Percentiles rank a stretch among this genome's conserved stretches.
These are phyloP conservation scores for Flaveria bidentis DNA, from an alignment of 129 eudicot genomes.

Conservation along the genomic window DNA sequence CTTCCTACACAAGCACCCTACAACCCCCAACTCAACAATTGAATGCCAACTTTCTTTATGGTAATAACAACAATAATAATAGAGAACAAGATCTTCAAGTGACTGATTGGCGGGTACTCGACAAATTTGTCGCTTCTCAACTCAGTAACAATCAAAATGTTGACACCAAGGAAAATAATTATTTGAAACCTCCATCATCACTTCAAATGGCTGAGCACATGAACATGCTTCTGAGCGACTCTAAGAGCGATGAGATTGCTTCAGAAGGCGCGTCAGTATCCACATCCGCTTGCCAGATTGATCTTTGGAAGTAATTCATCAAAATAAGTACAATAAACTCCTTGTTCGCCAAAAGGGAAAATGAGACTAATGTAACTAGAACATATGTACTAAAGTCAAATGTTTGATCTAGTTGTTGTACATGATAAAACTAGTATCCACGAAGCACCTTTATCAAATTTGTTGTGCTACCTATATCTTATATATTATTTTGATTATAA, in stretches of 20 bases:
- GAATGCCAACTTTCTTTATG: constrained; percentile 32
- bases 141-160: constrained; percentile 39
- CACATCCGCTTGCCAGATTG: constrained; percentile 47
- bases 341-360: constrained; percentile 21
- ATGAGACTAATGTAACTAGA: constrained; percentile 29
- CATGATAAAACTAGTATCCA: constrained; percentile 31
- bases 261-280: constrained; percentile 46
- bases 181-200: constrained; percentile 28
- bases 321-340: neutral
- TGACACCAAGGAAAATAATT: constrained; percentile 32
- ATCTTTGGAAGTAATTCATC: constrained; percentile 46
- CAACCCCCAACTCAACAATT: constrained; percentile 25
- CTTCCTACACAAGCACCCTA: constrained; percentile 24
- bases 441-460: constrained; percentile 38
- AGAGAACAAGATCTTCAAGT: constrained; percentile 35
- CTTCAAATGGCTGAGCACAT: constrained; percentile 41
- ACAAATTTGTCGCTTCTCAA: constrained; percentile 55
- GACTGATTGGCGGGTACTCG: constrained; percentile 55
- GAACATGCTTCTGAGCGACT: constrained; percentile 44
- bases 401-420: constrained; percentile 40
- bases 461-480: constrained; percentile 14
- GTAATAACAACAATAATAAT: constrained; percentile 3
- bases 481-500: constrained; percentile 19
- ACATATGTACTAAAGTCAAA: constrained; percentile 29
- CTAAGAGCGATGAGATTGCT: constrained; percentile 42